These are phyloP conservation scores for Ensete glaucum DNA, from an alignment of 176 grass and related monocot genomes.

Conservation along the genomic window DNA sequence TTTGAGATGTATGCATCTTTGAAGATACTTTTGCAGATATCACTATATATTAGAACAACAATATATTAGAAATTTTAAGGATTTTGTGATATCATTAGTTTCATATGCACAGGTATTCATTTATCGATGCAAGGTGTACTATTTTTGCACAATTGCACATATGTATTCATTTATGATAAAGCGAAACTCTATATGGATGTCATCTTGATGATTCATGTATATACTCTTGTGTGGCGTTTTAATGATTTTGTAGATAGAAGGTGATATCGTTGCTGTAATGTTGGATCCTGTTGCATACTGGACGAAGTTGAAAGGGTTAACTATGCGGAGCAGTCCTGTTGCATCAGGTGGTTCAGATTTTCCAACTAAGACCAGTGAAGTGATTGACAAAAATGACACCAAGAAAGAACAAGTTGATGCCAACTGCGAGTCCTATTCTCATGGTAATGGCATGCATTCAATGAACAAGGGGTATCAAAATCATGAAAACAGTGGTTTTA, in stretches of 20 bases:
- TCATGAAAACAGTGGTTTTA: constrained; percentile 64
- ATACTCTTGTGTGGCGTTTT: constrained; percentile 14
- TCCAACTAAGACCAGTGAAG: constrained; percentile 33
- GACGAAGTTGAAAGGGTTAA: constrained; percentile 71
- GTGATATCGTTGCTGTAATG: constrained; percentile 72
- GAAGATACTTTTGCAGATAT: neutral
- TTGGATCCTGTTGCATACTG: constrained; percentile 65
- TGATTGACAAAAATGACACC: constrained; percentile 25
- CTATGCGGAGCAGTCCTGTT: constrained; percentile 30
- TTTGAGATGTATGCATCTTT: neutral
- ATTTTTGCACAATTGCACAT: neutral
- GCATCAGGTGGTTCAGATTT: constrained; percentile 25
- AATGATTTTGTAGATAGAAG: constrained; percentile 57
- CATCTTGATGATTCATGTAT: constrained; percentile 7
- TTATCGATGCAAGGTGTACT: too few relatives aligned
- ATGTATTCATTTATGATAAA: neutral
- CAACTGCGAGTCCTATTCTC: constrained; percentile 11
- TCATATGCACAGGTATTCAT: neutral
- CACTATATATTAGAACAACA: neutral
- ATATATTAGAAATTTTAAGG: too few relatives aligned
- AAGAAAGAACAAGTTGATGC: constrained; percentile 34
- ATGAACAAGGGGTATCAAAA: constrained; percentile 30
- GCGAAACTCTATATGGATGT: neutral
- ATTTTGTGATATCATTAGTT: neutral
- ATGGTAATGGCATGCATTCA: constrained; percentile 24